Evolutionary conservation across 2,329 filamentous ascomycete genomes (phyloP).

Genomic region (Exophiala calicioides): DNA sequence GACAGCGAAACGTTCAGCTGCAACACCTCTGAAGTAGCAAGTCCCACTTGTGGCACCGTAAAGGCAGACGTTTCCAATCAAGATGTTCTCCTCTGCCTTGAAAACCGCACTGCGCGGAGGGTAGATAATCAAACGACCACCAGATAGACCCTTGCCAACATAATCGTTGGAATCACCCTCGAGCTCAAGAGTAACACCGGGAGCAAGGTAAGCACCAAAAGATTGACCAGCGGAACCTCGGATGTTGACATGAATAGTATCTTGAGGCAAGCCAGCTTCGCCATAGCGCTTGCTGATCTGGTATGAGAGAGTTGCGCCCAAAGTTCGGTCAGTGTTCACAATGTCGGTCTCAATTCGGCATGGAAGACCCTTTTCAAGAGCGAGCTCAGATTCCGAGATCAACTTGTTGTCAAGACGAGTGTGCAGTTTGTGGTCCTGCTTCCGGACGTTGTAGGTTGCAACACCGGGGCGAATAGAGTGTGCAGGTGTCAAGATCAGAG

Average conservation of each 20-base stretch:
- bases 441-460: constrained; percentile 95
- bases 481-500: constrained; percentile 89
- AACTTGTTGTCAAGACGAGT: constrained; percentile 95
- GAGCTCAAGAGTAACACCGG: constrained; percentile 89
- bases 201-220: constrained; percentile 90
- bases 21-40: constrained; percentile 95
- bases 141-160: constrained; percentile 92
- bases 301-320: constrained; percentile 93
- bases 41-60: constrained; percentile 90
- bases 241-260: constrained; percentile 95
- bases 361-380: constrained; percentile 89
- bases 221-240: constrained; percentile 96
- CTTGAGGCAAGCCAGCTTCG: constrained; percentile 81
- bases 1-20: constrained; percentile 93
- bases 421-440: constrained; percentile 94
- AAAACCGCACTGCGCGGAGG: constrained; percentile 86
- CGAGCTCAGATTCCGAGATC: constrained; percentile 91
- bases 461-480: constrained; percentile 92
- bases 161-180: constrained; percentile 97
- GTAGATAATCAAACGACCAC: constrained; percentile 89
- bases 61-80: constrained; percentile 91
- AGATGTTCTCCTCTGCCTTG: constrained; percentile 93
- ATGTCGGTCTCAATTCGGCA: constrained; percentile 94
- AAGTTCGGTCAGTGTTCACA: constrained; percentile 91
- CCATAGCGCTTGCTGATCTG: constrained; percentile 92